Conservation (phyloP, 495 filamentous ascomycete genomes). For the Penicillium bialowiezense region DNA sequence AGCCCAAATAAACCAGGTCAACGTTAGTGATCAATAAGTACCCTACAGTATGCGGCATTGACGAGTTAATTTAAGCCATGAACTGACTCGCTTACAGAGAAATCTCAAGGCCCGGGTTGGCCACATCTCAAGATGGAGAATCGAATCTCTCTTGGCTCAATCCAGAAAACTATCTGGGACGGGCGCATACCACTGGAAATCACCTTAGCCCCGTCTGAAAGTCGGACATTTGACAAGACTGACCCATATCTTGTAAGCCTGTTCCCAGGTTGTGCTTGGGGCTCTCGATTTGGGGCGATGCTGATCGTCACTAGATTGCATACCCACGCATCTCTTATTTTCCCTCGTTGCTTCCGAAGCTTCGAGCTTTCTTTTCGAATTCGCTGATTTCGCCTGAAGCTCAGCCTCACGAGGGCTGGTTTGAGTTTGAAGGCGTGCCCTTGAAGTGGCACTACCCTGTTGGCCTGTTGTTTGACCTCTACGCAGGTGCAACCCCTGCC, state of each 20-base stretch:
- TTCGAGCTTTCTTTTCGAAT: conserved; percentile 72
- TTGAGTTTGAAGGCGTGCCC: conserved; percentile 72
- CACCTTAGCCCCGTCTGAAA: conserved; percentile 50
- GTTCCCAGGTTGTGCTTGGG: background rate
- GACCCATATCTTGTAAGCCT: conserved; percentile 51
- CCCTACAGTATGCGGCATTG: no score
- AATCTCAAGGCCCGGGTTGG: background rate
- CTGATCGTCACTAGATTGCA: conserved; percentile 35
- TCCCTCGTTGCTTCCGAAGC: conserved; percentile 70
- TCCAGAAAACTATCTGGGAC: conserved; percentile 50
- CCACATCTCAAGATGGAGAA: conserved; percentile 17
- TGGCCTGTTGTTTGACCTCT: conserved; percentile 87
- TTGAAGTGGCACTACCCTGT: conserved; percentile 86
- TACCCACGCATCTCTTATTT: conserved; percentile 61
- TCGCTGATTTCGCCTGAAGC: conserved; percentile 65
- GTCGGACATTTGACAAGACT: conserved; percentile 51
- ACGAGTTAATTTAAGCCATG: no score
- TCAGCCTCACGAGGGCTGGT: conserved; percentile 62
- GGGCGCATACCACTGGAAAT: conserved; percentile 53
- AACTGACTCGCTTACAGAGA: background rate
- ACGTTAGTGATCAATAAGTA: no score
- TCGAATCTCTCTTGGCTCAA: conserved; percentile 24
- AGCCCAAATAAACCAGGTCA: no score
- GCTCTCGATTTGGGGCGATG: background rate
- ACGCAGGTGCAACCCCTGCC: conserved; percentile 61